Percentiles rank a stretch among this genome's conserved stretches.
phyloP scores from a whole-genome alignment of 2,329 filamentous ascomycete species.

The Fusarium tupiense region DNA sequence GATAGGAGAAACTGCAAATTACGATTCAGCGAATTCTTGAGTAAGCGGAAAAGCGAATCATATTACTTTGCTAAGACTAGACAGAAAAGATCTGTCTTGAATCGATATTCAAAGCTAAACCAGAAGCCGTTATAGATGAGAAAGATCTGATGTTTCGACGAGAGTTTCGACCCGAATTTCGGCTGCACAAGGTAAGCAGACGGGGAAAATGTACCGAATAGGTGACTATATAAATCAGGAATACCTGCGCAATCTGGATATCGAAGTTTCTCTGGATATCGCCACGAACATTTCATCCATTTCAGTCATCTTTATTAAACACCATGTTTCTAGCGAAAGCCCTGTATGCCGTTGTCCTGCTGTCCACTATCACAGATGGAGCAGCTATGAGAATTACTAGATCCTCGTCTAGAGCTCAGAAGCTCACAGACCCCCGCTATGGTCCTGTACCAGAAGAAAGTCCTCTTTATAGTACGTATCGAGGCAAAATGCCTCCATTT shows the following conservation, averaged over 20 bases:
- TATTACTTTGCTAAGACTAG: background rate
- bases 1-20: too few relatives aligned
- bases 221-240: too few relatives aligned
- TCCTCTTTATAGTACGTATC: background rate
- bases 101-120: too few relatives aligned
- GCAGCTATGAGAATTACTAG: background rate
- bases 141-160: background rate
- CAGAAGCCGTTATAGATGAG: background rate
- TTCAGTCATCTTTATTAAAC: too few relatives aligned
- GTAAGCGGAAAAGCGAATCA: too few relatives aligned
- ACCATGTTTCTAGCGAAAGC: background rate
- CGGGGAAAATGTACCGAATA: background rate
- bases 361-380: background rate
- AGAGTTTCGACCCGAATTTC: background rate
- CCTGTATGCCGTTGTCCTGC: rapidly evolving
- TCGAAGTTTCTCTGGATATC: background rate
- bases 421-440: background rate
- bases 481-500: background rate
- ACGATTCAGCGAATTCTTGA: too few relatives aligned
- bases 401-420: background rate
- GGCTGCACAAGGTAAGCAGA: background rate
- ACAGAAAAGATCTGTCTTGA: too few relatives aligned
- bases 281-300: too few relatives aligned
- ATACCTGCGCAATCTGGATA: too few relatives aligned
- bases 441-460: background rate